Evolutionary conservation across 2,329 filamentous ascomycete species (phyloP), one percentile per base, ranked within the genome.

Genomic region (Pseudogymnoascus sp.): DNA sequence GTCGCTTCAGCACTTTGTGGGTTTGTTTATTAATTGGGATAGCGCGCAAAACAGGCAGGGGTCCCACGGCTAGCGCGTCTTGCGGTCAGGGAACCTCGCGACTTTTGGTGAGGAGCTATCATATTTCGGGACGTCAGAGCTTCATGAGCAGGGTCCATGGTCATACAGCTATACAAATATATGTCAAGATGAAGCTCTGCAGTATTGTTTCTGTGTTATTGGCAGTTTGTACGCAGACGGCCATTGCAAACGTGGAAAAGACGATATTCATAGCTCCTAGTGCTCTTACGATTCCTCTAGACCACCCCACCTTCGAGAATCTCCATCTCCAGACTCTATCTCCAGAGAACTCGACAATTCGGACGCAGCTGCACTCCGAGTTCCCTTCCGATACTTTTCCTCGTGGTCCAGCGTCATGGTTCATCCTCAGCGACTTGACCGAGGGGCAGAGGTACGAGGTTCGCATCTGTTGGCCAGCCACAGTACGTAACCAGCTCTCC

Each of bases 391-490:
- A 77, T 6, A 72, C 77, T 1, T 72, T 76, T 31, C 81, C 80
- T 8, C 73, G 78, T 11, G 91, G 90, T 6, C 76, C 79, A 10
- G 80, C 86, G 61, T 87, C 89, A 29, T 97, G 95, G 95, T 83
- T 92, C 68, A 77, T 93, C 6, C 83, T 99, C 5, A 83, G 89
- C 64, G 78, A 81, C 36, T 80, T 99, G 63, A 80, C 77, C n/a
- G 82, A 85, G 37, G 84, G 85, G 10, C 87, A 88, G 71, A 84
- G 92, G 68, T 97, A 97, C 80, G 95, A 99, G 79, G 83, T 96
- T 60, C 86, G 95, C 63, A 81, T 97, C 65, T 97, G 93, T 77
- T 99, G 93, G 93, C 82, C 91, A 65, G 95, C 95, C 42, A 95
- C 88, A 66, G 93, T 81, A 36, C 66, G 93, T 81, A 36, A n/a